These are phyloP conservation scores for Mycocentrospora acerina DNA, from an alignment of 2,329 filamentous ascomycete species.

Conservation along the genomic window DNA sequence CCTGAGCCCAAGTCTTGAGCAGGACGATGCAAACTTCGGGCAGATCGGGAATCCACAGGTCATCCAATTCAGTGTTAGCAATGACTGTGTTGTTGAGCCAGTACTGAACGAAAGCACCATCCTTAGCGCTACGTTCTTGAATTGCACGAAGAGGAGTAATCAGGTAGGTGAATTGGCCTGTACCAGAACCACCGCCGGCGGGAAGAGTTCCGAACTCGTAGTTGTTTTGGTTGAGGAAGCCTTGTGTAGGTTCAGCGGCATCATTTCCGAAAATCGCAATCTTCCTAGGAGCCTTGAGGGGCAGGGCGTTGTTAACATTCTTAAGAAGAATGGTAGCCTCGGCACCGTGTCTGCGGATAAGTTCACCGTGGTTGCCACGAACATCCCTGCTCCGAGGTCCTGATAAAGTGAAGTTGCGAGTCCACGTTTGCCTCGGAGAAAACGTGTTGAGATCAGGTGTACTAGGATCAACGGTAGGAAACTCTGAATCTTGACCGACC, in stretches of 20 bases:
- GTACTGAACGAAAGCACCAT: constrained; percentile 47
- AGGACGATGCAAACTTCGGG: constrained; percentile 59
- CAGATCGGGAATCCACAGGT: constrained; percentile 29
- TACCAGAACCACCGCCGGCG: constrained; percentile 47
- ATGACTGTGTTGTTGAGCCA: constrained; percentile 48
- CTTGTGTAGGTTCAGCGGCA: constrained; percentile 51
- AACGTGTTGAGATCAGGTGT: constrained; percentile 34
- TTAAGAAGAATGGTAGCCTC: constrained; percentile 50
- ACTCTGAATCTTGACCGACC: constrained; percentile 46
- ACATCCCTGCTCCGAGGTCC: constrained; percentile 37
- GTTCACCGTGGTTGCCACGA: constrained; percentile 43
- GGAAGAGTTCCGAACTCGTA: constrained; percentile 47
- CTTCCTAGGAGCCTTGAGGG: constrained; percentile 53
- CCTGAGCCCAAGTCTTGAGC: constrained; percentile 56
- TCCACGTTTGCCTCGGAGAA: constrained; percentile 45
- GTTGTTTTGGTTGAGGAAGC: constrained; percentile 38
- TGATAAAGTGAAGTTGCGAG: constrained; percentile 39
- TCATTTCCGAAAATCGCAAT: constrained; percentile 55
- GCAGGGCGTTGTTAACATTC: constrained; percentile 53
- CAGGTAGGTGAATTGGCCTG: constrained; percentile 44
- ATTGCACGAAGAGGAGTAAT: constrained; percentile 47
- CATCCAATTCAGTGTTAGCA: constrained; percentile 29
- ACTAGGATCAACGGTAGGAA: constrained; percentile 41
- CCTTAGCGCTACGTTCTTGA: constrained; percentile 29
- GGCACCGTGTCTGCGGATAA: constrained; percentile 46